Percentiles rank a stretch among this genome's conserved stretches.
Conservation (phyloP, 495 filamentous ascomycete genomes). For the Neurospora cerealis region DNA sequence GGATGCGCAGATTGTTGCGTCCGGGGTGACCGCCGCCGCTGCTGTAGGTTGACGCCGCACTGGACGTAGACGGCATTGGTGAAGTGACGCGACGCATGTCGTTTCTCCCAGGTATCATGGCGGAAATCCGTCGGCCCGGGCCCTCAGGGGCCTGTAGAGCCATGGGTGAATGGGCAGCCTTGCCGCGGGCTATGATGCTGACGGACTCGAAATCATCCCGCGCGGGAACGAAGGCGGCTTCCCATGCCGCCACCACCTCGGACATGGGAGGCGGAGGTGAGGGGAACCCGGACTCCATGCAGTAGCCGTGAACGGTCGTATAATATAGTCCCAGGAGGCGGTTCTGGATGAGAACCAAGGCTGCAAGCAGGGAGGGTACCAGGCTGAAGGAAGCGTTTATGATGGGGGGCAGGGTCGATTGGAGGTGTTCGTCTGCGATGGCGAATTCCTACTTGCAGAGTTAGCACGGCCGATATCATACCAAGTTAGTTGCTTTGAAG, state of each 20-base stretch:
- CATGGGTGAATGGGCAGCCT: conserved; percentile 58
- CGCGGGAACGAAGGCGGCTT: conserved; percentile 51
- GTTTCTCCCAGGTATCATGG: conserved; percentile 20
- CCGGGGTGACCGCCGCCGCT: not conserved
- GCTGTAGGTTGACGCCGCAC: not conserved
- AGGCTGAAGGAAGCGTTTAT: conserved; percentile 67
- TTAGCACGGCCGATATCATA: conserved; percentile 6
- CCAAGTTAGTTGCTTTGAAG: too few species aligned
- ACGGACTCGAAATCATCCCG: conserved; percentile 68
- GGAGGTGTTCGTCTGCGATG: conserved; percentile 72
- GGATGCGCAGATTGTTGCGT: conserved; percentile 23
- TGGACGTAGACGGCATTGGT: not conserved
- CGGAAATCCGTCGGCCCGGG: conserved; percentile 22
- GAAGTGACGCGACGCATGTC: not conserved
- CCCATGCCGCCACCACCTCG: conserved; percentile 62
- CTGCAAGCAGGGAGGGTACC: conserved; percentile 63
- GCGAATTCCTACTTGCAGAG: conserved; percentile 56
- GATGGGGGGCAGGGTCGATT: conserved; percentile 63
- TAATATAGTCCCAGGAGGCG: conserved; percentile 76
- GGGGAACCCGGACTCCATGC: conserved; percentile 58
- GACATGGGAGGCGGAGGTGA: conserved; percentile 66
- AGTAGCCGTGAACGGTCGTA: conserved; percentile 71
- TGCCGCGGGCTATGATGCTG: conserved; percentile 58
- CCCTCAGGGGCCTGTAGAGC: conserved; percentile 20
- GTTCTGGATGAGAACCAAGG: conserved; percentile 75